Conservation (phyloP, 2,329 filamentous ascomycete genomes). For the Biscogniauxia marginata region DNA sequence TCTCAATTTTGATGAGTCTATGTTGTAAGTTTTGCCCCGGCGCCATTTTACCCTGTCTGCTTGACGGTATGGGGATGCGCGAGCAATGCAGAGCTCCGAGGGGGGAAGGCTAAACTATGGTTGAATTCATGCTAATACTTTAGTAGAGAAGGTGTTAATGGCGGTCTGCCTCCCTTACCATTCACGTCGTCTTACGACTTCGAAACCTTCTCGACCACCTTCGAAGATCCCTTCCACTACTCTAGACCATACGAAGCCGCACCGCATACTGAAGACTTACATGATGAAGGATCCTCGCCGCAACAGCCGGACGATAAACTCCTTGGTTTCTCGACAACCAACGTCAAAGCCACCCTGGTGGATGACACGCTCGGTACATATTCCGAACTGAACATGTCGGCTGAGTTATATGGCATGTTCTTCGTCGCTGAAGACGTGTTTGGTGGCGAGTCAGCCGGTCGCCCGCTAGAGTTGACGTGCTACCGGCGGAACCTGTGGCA, state of each 20-base stretch:
- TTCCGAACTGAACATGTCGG: slow-evolving; percentile 64
- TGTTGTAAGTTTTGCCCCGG: slow-evolving; percentile 46
- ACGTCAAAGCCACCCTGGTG: slow-evolving; percentile 59
- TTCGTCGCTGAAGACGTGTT: slow-evolving; percentile 83
- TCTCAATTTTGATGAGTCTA: slow-evolving; percentile 54
- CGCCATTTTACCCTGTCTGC: slow-evolving; percentile 6
- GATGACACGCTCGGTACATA: slow-evolving; percentile 62
- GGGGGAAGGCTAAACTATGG: background rate
- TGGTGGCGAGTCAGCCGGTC: slow-evolving; percentile 52
- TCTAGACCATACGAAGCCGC: slow-evolving; percentile 48
- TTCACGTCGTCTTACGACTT: slow-evolving; percentile 62
- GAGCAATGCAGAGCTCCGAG: background rate
- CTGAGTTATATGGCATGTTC: slow-evolving; percentile 85
- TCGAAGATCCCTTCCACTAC: slow-evolving; percentile 65
- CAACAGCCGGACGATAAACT: slow-evolving; percentile 67
- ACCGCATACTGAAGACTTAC: slow-evolving; percentile 42
- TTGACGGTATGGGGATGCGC: no score
- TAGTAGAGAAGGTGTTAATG: slow-evolving; percentile 43
- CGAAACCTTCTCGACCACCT: slow-evolving; percentile 58
- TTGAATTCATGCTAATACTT: slow-evolving; percentile 18
- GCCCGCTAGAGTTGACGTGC: slow-evolving; percentile 83
- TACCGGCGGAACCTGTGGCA: slow-evolving; percentile 95
- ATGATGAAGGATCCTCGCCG: slow-evolving; percentile 47
- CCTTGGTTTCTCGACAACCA: slow-evolving; percentile 68
- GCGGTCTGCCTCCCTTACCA: slow-evolving; percentile 43